phyloP scores from a whole-genome alignment of 75 land plant genomes.

The Gnetum montanum region DNA sequence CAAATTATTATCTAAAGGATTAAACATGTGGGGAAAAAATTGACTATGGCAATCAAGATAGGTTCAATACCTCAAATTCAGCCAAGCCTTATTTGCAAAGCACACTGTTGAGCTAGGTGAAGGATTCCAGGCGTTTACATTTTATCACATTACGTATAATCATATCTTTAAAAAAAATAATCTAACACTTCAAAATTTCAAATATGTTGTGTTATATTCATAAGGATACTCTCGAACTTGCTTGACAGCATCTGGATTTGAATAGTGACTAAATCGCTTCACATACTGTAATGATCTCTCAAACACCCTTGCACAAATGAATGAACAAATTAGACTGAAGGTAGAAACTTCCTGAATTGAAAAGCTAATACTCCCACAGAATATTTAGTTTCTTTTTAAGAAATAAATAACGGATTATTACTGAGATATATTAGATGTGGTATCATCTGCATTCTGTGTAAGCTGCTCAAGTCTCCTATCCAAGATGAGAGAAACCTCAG shows the following conservation, averaged over 20 bases:
- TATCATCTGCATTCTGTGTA: slow-evolving; percentile 71
- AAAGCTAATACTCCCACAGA: too few relatives aligned
- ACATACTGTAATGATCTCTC: slow-evolving; percentile 94
- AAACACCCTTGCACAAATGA: slow-evolving; percentile 51
- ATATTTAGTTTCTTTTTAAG: not conserved
- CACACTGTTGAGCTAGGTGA: slow-evolving; percentile 50
- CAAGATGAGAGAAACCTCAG: slow-evolving; percentile 76
- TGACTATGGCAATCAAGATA: not conserved
- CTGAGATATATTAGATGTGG: slow-evolving; percentile 78
- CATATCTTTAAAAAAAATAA: not conserved
- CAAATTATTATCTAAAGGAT: not conserved
- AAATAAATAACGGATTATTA: slow-evolving; percentile 18
- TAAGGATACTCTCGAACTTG: slow-evolving; percentile 98
- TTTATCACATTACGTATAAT: not conserved
- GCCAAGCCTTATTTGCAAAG: slow-evolving; percentile 65
- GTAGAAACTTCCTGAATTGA: not conserved
- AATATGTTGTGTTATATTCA: too few relatives aligned
- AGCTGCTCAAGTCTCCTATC: slow-evolving; percentile 75
- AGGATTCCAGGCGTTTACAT: slow-evolving; percentile 12
- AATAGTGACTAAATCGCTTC: slow-evolving; percentile 87
- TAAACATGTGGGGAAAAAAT: not conserved
- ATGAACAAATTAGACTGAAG: not conserved
- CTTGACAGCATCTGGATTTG: slow-evolving; percentile 87
- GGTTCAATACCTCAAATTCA: slow-evolving; percentile 81
- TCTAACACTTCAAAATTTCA: too few relatives aligned